Percentiles rank a stretch among this genome's conserved stretches.
Evolutionary conservation across 2,329 filamentous ascomycete genomes (phyloP).

Genomic region (Aspergillus quadricinctus): DNA sequence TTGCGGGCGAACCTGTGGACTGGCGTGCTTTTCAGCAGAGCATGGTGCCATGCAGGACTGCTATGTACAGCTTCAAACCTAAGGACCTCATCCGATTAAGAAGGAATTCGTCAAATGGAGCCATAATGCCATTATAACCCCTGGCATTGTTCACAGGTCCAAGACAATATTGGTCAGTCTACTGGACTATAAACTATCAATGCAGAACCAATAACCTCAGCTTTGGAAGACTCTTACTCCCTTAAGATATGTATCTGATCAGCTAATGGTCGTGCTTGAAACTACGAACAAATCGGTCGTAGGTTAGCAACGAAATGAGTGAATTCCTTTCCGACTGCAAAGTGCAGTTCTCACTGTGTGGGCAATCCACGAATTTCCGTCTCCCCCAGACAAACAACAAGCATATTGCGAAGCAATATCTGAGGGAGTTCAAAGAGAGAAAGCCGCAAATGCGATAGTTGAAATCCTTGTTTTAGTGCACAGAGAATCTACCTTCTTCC

Average conservation of each 20-base stretch:
- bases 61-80: accelerated
- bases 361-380: too few species aligned
- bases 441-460: neutral
- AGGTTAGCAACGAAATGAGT: neutral
- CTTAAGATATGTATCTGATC: neutral
- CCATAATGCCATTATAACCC: neutral
- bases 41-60: neutral
- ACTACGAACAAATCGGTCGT: neutral
- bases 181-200: neutral
- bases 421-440: neutral
- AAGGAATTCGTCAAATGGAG: neutral
- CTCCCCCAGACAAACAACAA: neutral
- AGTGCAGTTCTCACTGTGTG: neutral
- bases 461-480: neutral
- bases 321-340: neutral
- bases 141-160: neutral
- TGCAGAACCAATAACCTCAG: neutral
- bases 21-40: neutral
- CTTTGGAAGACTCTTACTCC: neutral
- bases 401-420: neutral
- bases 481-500: too few species aligned
- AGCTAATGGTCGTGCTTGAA: neutral
- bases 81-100: neutral
- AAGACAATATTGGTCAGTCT: neutral
- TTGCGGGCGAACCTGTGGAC: neutral